Conservation (phyloP, 2,329 filamentous ascomycete species). For the Alternaria dauci region DNA sequence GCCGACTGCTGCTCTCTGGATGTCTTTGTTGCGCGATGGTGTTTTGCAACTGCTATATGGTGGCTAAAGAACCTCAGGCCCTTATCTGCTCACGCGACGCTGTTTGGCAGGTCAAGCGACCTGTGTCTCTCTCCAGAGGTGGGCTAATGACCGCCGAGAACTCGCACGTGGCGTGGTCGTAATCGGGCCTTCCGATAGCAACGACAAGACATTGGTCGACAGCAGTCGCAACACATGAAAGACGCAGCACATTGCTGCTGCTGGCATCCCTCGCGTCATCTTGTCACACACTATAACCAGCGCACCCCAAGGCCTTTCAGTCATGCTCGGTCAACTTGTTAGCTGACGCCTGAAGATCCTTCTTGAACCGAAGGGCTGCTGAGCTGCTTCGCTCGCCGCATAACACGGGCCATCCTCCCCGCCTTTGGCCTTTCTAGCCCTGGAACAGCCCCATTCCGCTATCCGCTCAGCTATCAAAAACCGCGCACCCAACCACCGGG, state of each 20-base stretch:
- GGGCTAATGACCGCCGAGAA: conserved; percentile 23
- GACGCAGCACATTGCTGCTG: background rate
- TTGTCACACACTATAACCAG: conserved; percentile 5
- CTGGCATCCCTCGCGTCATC: conserved; percentile 12
- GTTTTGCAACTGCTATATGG: background rate
- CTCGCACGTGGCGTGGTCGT: conserved; percentile 27
- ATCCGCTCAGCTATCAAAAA: conserved; percentile 29
- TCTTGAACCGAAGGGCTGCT: conserved; percentile 7
- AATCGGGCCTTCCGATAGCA: conserved; percentile 15
- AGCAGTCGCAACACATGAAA: conserved; percentile 9
- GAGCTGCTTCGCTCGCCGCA: conserved; percentile 16
- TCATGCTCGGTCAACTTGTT: background rate
- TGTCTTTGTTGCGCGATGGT: background rate
- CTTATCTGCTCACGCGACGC: conserved; percentile 24
- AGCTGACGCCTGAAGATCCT: conserved; percentile 4
- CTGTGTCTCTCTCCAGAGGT: conserved; percentile 16
- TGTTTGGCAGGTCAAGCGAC: conserved; percentile 27
- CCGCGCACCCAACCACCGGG: conserved; percentile 37
- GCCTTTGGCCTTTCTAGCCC: conserved; percentile 28
- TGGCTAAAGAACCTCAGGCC: background rate
- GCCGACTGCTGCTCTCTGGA: background rate
- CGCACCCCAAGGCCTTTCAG: background rate
- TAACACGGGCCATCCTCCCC: conserved; percentile 28
- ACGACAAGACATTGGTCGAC: conserved; percentile 25
- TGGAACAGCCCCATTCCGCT: conserved; percentile 12